Base-by-base conservation (phyloP, 352 stramenopile species). In the Aphanomyces euteiches region DNA sequence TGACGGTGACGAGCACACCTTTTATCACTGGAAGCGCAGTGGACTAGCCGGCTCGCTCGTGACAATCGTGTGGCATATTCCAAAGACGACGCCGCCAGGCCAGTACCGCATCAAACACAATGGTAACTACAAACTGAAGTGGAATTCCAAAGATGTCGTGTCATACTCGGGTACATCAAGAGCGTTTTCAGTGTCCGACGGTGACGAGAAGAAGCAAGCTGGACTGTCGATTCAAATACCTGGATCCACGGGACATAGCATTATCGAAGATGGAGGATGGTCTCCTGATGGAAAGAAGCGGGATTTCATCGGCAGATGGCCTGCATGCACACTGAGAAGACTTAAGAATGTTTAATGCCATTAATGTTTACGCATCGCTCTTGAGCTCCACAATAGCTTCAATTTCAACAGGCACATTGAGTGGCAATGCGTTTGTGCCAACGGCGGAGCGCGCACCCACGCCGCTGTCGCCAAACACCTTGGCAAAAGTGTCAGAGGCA, bases 371-470 rank as follows among this genome's bases (percentile, higher is more conserved):
- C 2, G 28, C 28, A 28, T 28, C 28, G 28, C 28, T 28, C 28
- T 28, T 28, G 28, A 97, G 67, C 73, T 96, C 84, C 7, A 94
- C 78, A 66, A 98, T 90, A 40, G 86, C 83, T 78, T 98, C 92
- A 15, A 98, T 87, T 79, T 98, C 92, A 1, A 98, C 92, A 65
- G 84, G 82, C 40, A 96, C 85, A 68, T 92, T 90, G 13, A 98
- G 67, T 7, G 92, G 90, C 13, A 98, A 73, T 10, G 86, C 86
- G 71, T 88, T 96, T 1, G 89, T 95, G 47, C 92, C 92, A 59
- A 97, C 89, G 10, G 92, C 92, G 65, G 81, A 94, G 56, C 92
- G 74, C 13, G 88, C 78, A 54, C 84, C 78, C 10, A 74, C 58
- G 7, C 79, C 79, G 38, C 74, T 75, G n/a, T 85, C 72, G n/a